Evolutionary conservation across 2,329 filamentous ascomycete genomes (phyloP), one percentile per base, ranked within the genome.

Genomic region (Colletotrichum cereale): DNA sequence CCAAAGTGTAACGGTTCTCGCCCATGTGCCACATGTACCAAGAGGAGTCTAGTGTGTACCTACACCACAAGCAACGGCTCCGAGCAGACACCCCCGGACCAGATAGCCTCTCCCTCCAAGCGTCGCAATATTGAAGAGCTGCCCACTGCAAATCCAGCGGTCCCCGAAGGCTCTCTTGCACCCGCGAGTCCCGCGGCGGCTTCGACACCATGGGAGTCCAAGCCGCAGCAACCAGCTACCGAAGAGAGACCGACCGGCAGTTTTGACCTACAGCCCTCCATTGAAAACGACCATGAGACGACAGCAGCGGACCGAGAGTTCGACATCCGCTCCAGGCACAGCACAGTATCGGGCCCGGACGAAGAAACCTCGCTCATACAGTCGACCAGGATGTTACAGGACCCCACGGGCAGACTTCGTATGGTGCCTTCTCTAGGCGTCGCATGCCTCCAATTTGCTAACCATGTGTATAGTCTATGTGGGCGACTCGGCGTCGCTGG

Each of bases 401-500:
- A 91, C 75, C 84, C 84, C 14, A 88, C 85, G 0, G 88, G 88
- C 12, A 83, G 87, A 74, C 80, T 90, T 42, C 81, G 88, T 89
- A 81, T 78, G 87, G 3, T 50, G 34, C 26, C 47, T 40, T 38
- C 14, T 26, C 31, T 11, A n/a, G 5, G 8, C 14, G 5, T 18
- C 38, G n/a, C 36, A 10, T 24, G 60, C 42, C 5, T 31, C n/a
- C 18, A 42, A 31, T n/a, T 52, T 31, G 29, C 65, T 71, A 40
- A 68, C 38, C 16, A 58, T 2, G 10, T 12, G 29, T 38, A 0
- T 40, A 88, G 87, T 89, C 31, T 91, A 90, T 73, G 83, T 91
- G 72, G 89, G 90, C n/a, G 88, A 91, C 73, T 89, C 90, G 2
- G 88, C 89, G 0, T 88, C 88, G 0, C 80, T 91, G 7, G 89